Percentiles rank a stretch among this genome's conserved stretches.
Conservation (phyloP, 2,329 filamentous ascomycete species). For the Neoscytalidium dimidiatum region DNA sequence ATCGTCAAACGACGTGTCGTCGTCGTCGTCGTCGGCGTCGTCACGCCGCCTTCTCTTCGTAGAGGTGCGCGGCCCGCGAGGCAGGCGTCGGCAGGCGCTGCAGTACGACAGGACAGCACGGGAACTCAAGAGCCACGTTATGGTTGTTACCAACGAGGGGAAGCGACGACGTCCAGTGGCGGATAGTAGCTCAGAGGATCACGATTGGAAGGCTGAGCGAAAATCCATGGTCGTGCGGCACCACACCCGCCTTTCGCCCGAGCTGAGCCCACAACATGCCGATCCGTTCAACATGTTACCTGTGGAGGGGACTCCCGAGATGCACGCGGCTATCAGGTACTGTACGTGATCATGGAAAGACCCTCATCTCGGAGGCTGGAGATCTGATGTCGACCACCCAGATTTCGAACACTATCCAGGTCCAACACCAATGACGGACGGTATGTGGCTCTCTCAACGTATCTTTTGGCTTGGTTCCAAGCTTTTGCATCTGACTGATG, state of each 20-base stretch:
- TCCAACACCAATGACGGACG: neutral
- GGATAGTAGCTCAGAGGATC: too few species aligned
- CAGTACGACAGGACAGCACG: neutral
- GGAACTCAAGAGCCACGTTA: neutral
- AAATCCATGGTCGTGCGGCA: neutral
- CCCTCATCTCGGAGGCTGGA: neutral
- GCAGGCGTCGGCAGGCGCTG: neutral
- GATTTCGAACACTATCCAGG: constrained; percentile 2
- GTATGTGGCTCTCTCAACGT: neutral
- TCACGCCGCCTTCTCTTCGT: neutral
- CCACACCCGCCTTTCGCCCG: neutral
- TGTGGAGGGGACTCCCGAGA: neutral
- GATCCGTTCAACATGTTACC: constrained; percentile 2
- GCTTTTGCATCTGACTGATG: neutral
- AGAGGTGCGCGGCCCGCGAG: neutral
- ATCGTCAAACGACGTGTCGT: too few species aligned
- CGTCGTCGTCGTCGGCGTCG: neutral
- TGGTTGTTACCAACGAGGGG: neutral
- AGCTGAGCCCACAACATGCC: neutral
- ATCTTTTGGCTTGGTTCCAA: neutral
- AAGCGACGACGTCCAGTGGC: neutral
- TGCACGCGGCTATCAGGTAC: neutral
- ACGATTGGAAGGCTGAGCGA: constrained; percentile 14
- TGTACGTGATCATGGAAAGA: neutral
- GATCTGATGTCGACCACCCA: neutral